Base-by-base conservation (phyloP, 345 rosid species). In the Melaleuca quinquenervia region DNA sequence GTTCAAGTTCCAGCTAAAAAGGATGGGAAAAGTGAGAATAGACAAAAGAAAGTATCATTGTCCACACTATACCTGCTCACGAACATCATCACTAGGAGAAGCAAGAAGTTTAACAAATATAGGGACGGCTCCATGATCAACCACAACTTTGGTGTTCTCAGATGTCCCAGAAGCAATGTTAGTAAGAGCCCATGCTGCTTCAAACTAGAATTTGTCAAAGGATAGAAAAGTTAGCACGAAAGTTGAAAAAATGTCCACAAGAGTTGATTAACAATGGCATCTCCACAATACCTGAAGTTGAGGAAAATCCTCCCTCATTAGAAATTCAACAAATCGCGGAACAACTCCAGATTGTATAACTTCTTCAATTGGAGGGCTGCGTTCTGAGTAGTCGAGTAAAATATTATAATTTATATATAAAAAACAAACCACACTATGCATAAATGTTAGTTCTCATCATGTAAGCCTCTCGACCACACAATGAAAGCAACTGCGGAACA, bases 111-210 rank as follows among this genome's bases (percentile, higher is more conserved):
- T 94, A 82, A 93, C 97, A 85, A 95, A 94, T 24, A 93, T 91
- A 54, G 97, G 94, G 64, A 95, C 97, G 85, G 96, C 98, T 41
- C 98, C 98, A 88, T 94, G 96, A 87, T 95, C 97, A 85, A 95
- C 93, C 26, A 95, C 96, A 88, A 94, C 98, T 92, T 90, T 94
- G 21, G 98, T 95, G 90, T 95, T 93, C 90, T 95, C 98, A 83
- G 98, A 95, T 84, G 98, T 94, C 76, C 98, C 98, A 52, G 98
- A 95, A 84, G 98, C 97, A 85, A 95, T 94, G 87, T 95, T 95
- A 70, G 98, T 95, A 82, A 95, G 93, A 16, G 98, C 97, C 98
- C 98, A 95, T 74, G 98, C 98, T 3, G 97, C 96, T 89, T 95
- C 98, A 84, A 94, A 95, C 98, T 95, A 86, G 49, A 91, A 45